A percentile compares a stretch with the other conserved stretches of the same genome.
Conservation (phyloP, 2,329 filamentous ascomycete species). For the Verticillium dahliae region DNA sequence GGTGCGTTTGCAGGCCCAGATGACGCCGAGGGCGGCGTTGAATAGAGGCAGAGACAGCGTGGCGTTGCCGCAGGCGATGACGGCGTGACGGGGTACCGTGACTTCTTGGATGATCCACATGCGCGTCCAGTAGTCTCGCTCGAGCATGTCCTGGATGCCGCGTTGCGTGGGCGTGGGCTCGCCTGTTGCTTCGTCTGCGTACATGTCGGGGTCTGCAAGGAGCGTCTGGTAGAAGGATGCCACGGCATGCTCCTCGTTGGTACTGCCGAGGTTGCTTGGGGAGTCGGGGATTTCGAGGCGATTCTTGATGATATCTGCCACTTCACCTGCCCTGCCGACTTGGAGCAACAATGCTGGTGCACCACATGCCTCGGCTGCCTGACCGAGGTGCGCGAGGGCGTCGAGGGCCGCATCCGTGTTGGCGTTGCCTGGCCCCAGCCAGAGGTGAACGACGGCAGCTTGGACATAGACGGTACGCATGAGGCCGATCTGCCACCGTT, state of each 20-base stretch:
- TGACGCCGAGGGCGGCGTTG: constrained; percentile 1
- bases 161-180: neutral
- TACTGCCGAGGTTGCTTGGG: neutral
- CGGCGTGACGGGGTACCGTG: constrained; percentile 14
- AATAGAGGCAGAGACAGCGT: constrained; percentile 5
- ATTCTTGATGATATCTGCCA: neutral
- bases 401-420: neutral
- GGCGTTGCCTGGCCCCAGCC: constrained; percentile 8
- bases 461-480: constrained; percentile 13
- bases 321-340: neutral
- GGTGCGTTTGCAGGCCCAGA: neutral
- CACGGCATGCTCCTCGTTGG: neutral
- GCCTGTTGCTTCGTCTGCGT: neutral
- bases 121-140: constrained; percentile 27
- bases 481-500: constrained; percentile 10
- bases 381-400: neutral
- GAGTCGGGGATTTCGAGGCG: neutral
- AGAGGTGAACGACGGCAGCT: constrained; percentile 11
- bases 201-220: neutral
- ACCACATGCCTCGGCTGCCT: neutral
- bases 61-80: constrained; percentile 17
- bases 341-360: neutral
- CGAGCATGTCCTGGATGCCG: constrained; percentile 14
- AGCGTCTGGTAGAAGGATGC: neutral
- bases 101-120: constrained; percentile 26